Evolutionary conservation across 805 yeast genomes (phyloP).

Genomic region (Grigorovia transvaalensis): DNA sequence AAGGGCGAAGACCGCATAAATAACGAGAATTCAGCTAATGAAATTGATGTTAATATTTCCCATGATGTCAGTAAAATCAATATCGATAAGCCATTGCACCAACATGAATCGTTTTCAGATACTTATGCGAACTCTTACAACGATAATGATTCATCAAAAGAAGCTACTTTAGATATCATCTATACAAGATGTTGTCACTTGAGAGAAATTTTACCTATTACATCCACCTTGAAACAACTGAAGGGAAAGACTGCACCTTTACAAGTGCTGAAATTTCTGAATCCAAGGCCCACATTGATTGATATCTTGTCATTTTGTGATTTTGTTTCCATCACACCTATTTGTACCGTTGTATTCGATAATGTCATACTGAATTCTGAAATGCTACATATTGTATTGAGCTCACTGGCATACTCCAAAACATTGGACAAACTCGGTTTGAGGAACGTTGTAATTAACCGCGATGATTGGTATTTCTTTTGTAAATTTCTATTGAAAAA

Average conservation of each 20-base stretch:
- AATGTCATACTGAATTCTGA: slow-evolving; percentile 65
- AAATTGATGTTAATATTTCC: not conserved
- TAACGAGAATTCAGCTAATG: not conserved
- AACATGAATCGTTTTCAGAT: slow-evolving; percentile 44
- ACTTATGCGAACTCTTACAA: slow-evolving; percentile 6
- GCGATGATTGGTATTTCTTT: slow-evolving; percentile 65
- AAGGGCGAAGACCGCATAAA: not conserved
- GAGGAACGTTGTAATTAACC: slow-evolving; percentile 65
- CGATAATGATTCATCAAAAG: slow-evolving; percentile 5
- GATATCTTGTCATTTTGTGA: slow-evolving; percentile 85
- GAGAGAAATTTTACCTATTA: slow-evolving; percentile 84
- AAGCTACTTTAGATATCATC: slow-evolving; percentile 44
- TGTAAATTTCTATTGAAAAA: slow-evolving; percentile 67
- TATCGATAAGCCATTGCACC: slow-evolving; percentile 64
- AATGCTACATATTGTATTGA: slow-evolving; percentile 64
- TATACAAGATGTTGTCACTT: slow-evolving; percentile 91
- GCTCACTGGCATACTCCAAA: slow-evolving; percentile 57
- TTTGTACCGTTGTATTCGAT: slow-evolving; percentile 65
- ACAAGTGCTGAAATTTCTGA: slow-evolving; percentile 58
- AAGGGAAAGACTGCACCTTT: slow-evolving; percentile 70
- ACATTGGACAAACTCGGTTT: slow-evolving; percentile 64
- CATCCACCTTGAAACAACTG: slow-evolving; percentile 77
- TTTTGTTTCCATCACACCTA: slow-evolving; percentile 76
- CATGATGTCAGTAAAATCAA: slow-evolving; percentile 9
- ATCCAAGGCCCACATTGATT: slow-evolving; percentile 83